Evolutionary conservation across 352 stramenopile species (phyloP).

Genomic region (Blastocystis sp.): DNA sequence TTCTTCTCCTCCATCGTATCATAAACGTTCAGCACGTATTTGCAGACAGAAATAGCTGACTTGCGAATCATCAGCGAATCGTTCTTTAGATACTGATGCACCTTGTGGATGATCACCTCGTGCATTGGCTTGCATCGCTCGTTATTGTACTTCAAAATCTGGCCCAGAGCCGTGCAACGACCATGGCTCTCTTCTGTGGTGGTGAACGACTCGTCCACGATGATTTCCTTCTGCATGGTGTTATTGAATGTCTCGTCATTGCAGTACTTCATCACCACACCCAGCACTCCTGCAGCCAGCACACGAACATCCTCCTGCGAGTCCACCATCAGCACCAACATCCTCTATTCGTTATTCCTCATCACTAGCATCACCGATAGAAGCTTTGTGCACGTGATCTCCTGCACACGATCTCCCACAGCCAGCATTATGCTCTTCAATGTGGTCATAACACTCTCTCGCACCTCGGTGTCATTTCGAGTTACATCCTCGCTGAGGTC

Average conservation of each 20-base stretch:
- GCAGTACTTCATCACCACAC: background rate
- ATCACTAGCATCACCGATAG: background rate
- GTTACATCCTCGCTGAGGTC: constrained; percentile 70
- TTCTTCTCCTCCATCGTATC: background rate
- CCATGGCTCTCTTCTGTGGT: background rate
- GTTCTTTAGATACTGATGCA: background rate
- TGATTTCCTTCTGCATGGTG: background rate
- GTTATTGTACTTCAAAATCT: constrained; percentile 28
- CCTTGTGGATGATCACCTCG: constrained; percentile 11
- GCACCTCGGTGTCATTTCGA: background rate
- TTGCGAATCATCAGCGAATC: constrained; percentile 14
- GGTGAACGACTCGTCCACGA: background rate
- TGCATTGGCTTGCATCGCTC: constrained; percentile 20
- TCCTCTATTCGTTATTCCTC: constrained; percentile 7
- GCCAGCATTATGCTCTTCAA: background rate
- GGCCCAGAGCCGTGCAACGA: constrained; percentile 4
- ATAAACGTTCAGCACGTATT: constrained; percentile 33
- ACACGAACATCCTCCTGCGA: constrained; percentile 31
- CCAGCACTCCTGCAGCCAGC: constrained; percentile 2
- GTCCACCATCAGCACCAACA: constrained; percentile 8
- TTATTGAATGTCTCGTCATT: constrained; percentile 24
- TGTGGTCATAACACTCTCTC: constrained; percentile 5
- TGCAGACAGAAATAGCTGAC: constrained; percentile 35
- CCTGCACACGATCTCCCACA: background rate
- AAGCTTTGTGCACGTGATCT: background rate